Conservation (phyloP, 2,329 filamentous ascomycete genomes). For the Epichloe baconii region DNA sequence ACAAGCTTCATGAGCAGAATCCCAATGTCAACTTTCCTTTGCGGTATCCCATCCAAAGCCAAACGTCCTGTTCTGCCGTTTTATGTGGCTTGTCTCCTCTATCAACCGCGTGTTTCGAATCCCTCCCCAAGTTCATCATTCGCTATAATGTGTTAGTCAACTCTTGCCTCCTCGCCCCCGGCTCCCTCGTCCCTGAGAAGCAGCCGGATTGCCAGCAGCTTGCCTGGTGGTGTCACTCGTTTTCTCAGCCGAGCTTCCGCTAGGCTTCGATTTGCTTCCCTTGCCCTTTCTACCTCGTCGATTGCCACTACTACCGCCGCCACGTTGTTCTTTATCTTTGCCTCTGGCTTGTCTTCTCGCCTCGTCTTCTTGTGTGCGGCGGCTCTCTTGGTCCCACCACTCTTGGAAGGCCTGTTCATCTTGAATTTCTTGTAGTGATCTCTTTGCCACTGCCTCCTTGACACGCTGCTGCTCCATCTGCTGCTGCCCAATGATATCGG, state of each 20-base stretch:
- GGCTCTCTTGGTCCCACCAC: conserved; percentile 86
- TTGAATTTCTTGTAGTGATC: conserved; percentile 87
- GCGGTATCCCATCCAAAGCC: neutral
- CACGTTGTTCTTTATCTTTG: conserved; percentile 21
- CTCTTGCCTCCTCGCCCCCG: conserved; percentile 4
- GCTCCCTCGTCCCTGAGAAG: neutral
- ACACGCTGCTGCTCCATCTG: conserved; percentile 71
- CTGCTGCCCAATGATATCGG: conserved; percentile 81
- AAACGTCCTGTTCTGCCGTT: neutral
- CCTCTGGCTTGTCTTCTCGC: conserved; percentile 27
- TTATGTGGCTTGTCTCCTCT: neutral
- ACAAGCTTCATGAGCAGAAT: neutral
- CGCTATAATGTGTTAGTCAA: neutral
- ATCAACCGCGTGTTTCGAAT: neutral
- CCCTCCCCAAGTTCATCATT: neutral
- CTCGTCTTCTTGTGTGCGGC: conserved; percentile 53
- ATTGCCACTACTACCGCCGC: conserved; percentile 11
- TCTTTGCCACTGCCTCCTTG: conserved; percentile 72
- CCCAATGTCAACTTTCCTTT: neutral
- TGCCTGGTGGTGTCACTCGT: conserved; percentile 7
- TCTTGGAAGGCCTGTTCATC: conserved; percentile 93
- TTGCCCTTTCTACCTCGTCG: conserved; percentile 16
- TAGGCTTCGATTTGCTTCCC: conserved; percentile 16
- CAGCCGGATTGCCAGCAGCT: neutral
- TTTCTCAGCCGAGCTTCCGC: conserved; percentile 9